Conservation (phyloP, 2,329 filamentous ascomycete genomes). For the Diaporthe velutina region DNA sequence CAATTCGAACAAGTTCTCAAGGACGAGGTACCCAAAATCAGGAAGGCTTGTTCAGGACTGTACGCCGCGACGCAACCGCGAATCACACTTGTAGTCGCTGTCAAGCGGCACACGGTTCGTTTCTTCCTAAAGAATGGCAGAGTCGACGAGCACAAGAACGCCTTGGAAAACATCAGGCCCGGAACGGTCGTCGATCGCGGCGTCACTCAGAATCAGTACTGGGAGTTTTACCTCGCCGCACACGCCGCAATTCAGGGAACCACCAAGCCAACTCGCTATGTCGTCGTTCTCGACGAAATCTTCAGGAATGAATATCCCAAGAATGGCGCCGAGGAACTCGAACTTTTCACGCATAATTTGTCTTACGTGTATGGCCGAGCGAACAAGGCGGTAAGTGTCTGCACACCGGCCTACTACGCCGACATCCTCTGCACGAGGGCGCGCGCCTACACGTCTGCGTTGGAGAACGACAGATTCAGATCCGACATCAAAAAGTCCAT, state of each 20-base stretch:
- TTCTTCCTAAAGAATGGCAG: conserved; percentile 82
- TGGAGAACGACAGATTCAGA: conserved; percentile 58
- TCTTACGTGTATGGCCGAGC: conserved; percentile 89
- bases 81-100: conserved; percentile 82
- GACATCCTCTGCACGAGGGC: conserved; percentile 86
- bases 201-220: conserved; percentile 79
- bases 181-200: conserved; percentile 90
- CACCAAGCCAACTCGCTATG: conserved; percentile 86
- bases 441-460: conserved; percentile 77
- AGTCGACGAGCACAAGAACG: too few relatives aligned
- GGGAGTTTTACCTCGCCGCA: conserved; percentile 89
- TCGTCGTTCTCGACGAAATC: conserved; percentile 78
- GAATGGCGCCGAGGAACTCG: conserved; percentile 70
- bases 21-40: conserved; percentile 75
- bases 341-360: conserved; percentile 81
- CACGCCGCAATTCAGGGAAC: conserved; percentile 87
- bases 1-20: conserved; percentile 80
- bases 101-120: conserved; percentile 89
- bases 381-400: conserved; percentile 89
- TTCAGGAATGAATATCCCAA: conserved; percentile 61
- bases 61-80: conserved; percentile 61
- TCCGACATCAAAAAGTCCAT: conserved; percentile 21
- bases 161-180: conserved; percentile 70
- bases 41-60: conserved; percentile 69
- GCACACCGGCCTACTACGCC: conserved; percentile 91